Percentiles rank a stretch among this genome's conserved stretches.
Conservation (phyloP, 2,329 filamentous ascomycete species). For the Juglanconis juglandina region DNA sequence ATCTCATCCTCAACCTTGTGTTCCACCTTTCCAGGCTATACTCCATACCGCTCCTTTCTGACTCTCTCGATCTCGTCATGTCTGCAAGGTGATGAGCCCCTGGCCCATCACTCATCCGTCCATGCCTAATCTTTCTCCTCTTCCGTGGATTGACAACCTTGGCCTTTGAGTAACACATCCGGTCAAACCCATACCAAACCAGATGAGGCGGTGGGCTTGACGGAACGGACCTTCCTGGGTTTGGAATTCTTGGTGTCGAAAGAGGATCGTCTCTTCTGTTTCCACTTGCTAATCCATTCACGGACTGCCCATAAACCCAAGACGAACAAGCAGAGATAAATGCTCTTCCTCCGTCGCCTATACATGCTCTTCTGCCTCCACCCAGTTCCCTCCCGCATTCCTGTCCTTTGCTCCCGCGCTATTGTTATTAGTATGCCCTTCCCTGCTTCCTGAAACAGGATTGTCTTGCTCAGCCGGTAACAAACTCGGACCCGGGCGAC, state of each 20-base stretch:
- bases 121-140: constrained; percentile 2
- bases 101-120: neutral
- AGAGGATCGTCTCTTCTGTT: neutral
- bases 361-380: neutral
- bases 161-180: constrained; percentile 2
- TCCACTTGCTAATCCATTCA: neutral
- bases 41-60: too few species aligned
- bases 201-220: constrained; percentile 5
- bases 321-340: constrained; percentile 12
- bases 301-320: neutral
- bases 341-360: constrained; percentile 16
- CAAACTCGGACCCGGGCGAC: neutral
- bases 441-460: constrained; percentile 6
- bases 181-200: neutral
- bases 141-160: neutral
- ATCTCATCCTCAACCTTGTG: neutral
- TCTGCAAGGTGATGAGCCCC: constrained; percentile 1
- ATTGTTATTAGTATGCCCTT: neutral
- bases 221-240: constrained; percentile 10
- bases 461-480: neutral
- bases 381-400: neutral
- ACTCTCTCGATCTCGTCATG: neutral
- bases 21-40: too few species aligned
- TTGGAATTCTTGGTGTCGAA: constrained; percentile 1
- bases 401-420: neutral